These are phyloP conservation scores for Quercus parvula DNA, from an alignment of 306 rosid species.

Conservation along the genomic window DNA sequence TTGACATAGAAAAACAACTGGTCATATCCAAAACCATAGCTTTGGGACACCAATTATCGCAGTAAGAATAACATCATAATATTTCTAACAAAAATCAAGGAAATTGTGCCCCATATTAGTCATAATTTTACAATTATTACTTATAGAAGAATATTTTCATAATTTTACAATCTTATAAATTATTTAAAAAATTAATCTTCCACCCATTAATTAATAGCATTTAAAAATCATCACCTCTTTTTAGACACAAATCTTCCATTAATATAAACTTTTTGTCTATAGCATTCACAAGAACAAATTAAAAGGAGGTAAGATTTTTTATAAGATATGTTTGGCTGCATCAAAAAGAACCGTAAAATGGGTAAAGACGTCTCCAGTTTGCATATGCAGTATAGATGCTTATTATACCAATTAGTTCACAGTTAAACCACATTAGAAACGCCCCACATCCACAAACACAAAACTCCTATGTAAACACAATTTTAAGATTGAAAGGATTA, in stretches of 20 bases:
- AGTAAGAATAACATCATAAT: not conserved
- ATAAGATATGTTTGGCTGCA: not conserved
- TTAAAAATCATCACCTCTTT: conserved; percentile 4
- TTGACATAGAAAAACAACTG: not conserved
- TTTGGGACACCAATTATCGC: not conserved
- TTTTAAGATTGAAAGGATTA: no score
- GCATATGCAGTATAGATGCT: not conserved
- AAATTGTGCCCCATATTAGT: not conserved
- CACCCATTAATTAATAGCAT: conserved; percentile 2
- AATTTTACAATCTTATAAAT: conserved; percentile 1
- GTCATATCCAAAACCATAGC: not conserved
- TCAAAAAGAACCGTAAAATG: not conserved
- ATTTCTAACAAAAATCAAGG: not conserved
- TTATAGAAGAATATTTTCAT: not conserved
- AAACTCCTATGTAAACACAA: not conserved
- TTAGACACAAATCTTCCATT: not conserved
- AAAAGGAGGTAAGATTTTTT: not conserved
- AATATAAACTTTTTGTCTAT: not conserved
- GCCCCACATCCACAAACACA: not conserved
- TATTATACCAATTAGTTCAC: not conserved
- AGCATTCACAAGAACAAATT: not conserved
- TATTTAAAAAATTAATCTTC: not conserved
- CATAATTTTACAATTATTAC: not conserved
- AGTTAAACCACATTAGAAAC: not conserved
- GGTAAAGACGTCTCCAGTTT: not conserved